Evolutionary conservation across 257 asterid genomes (phyloP), one percentile per base, ranked within the genome.

Genomic region (Cruciata laevipes): DNA sequence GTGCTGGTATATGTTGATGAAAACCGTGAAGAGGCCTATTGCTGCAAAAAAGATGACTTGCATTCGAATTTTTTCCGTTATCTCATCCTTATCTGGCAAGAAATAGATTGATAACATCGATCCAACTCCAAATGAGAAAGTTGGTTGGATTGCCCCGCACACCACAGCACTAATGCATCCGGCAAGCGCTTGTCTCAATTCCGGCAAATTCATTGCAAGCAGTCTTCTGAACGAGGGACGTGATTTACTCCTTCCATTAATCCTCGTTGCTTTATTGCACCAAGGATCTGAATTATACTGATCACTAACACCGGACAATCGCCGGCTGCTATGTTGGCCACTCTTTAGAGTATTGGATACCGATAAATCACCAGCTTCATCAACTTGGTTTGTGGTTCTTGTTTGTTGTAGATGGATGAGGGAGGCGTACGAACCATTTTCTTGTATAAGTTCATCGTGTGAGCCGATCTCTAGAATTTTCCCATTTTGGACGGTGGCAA

Each of bases 171-270:
- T 75, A 5, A 74, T 71, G 14, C 86, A 79, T n/a, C 99, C 99
- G 7, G 73, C 13, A 1, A 60, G 59, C 5, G 90, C 99, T 59
- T 93, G 83, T 76, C 73, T 90, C 99, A 95, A 93, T 66, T 93
- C 99, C 0, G 99, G 97, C 61, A 71, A 59, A 77, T 93, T 93
- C 99, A 93, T 86, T 1, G 95, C 95, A 21, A 93, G 51, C 14
- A 93, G 58, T 66, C 97, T 75, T 69, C 77, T 76, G 47, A 93
- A 86, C 0, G 99, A 93, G 97, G 97, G 0, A 75, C 79, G 0
- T 68, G 73, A n/a, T 27, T 31, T 17, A 80, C 27, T 62, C 31
- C 11, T 40, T 14, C 59, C 74, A 27, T 42, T 60, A 24, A 1
- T 20, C 1, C 9, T 14, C 0, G 70, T 83, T 35, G 23, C 68